phyloP scores from a whole-genome alignment of 2,329 filamentous ascomycete species.

The Tolypocladium tundrense region DNA sequence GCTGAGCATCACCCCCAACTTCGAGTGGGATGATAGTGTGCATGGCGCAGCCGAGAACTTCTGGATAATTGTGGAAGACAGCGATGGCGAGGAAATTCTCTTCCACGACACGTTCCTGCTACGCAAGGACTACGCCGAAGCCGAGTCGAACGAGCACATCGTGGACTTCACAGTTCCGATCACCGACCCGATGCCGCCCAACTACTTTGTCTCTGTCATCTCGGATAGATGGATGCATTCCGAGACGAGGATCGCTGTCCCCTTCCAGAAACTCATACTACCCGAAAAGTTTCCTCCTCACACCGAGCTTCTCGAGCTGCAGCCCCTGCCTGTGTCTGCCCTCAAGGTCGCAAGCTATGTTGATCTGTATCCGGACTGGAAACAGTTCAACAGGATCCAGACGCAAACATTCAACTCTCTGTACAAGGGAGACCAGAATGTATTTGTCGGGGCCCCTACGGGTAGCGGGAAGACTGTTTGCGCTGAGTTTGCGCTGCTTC shows the following conservation, averaged over 20 bases:
- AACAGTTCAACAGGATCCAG: conserved; percentile 93
- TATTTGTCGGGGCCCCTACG: conserved; percentile 84
- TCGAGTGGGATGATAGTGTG: conserved; percentile 85
- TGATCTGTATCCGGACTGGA: conserved; percentile 71
- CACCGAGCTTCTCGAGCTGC: conserved; percentile 83
- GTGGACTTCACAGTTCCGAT: conserved; percentile 96
- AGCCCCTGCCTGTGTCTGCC: conserved; percentile 80
- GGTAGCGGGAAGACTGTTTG: conserved; percentile 96
- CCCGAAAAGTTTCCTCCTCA: conserved; percentile 94
- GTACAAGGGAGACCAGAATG: conserved; percentile 84
- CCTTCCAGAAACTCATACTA: conserved; percentile 88
- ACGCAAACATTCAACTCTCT: conserved; percentile 94
- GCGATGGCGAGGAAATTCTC: conserved; percentile 89
- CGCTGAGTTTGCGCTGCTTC: conserved; percentile 84
- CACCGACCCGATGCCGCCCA: conserved; percentile 93
- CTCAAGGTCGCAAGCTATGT: conserved; percentile 79
- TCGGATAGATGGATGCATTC: conserved; percentile 99
- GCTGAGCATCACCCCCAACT: conserved; percentile 84
- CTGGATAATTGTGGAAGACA: conserved; percentile 96
- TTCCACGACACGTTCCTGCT: conserved; percentile 93
- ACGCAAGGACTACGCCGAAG: conserved; percentile 75
- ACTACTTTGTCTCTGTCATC: conserved; percentile 93
- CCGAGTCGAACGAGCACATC: conserved; percentile 84
- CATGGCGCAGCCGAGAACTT: conserved; percentile 87
- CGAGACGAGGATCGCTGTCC: conserved; percentile 84